These are phyloP conservation scores for Coniochaeta sp. DNA, from an alignment of 2,329 filamentous ascomycete species.

Conservation along the genomic window DNA sequence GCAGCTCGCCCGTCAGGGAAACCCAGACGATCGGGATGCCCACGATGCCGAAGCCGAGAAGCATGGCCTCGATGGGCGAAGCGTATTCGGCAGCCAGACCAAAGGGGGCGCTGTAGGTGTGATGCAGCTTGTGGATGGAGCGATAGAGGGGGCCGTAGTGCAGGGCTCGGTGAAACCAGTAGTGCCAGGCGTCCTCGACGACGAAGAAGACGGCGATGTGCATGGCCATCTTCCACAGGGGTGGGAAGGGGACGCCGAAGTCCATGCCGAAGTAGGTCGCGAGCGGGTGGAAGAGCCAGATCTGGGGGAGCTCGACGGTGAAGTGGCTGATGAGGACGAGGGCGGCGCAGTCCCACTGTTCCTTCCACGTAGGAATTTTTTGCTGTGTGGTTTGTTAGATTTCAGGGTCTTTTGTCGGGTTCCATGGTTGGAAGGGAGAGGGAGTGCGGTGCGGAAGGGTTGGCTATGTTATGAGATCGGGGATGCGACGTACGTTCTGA, in stretches of 20 bases:
- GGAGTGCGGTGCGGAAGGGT: no score
- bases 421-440: not conserved
- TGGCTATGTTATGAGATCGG: not conserved
- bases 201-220: slow-evolving; percentile 95
- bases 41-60: slow-evolving; percentile 82
- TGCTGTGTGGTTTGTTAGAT: slow-evolving; percentile 27
- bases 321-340: slow-evolving; percentile 93
- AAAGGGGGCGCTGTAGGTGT: slow-evolving; percentile 97
- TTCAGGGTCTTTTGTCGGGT: not conserved
- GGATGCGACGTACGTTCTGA: slow-evolving; percentile 56
- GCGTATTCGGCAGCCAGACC: slow-evolving; percentile 96
- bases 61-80: slow-evolving; percentile 93
- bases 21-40: slow-evolving; percentile 78
- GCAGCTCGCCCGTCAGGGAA: slow-evolving; percentile 74
- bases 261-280: slow-evolving; percentile 86
- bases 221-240: slow-evolving; percentile 75
- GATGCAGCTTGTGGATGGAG: slow-evolving; percentile 96
- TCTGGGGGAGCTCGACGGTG: slow-evolving; percentile 95
- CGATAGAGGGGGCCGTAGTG: slow-evolving; percentile 96
- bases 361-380: slow-evolving; percentile 86
- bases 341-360: slow-evolving; percentile 91
- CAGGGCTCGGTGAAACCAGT: slow-evolving; percentile 88
- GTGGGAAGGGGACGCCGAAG: slow-evolving; percentile 84
- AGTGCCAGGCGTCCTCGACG: slow-evolving; percentile 96
- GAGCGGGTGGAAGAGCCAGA: slow-evolving; percentile 98